Conservation (phyloP, 2,329 filamentous ascomycete species). For the Aspergillus quadrilineatus region DNA sequence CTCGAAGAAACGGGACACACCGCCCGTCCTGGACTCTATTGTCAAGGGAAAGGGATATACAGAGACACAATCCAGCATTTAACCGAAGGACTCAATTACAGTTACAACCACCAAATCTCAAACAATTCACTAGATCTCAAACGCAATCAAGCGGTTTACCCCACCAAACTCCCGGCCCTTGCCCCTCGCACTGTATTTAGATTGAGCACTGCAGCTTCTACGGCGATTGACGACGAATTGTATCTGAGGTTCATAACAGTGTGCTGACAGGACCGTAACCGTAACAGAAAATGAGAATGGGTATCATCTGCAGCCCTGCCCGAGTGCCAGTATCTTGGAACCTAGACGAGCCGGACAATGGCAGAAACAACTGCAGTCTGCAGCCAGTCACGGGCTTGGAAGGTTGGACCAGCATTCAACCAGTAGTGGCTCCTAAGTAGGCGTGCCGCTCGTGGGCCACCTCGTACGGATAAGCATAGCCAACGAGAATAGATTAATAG, state of each 20-base stretch:
- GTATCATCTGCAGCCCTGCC: neutral
- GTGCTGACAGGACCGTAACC: neutral
- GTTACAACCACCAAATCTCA: neutral
- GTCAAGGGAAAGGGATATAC: neutral
- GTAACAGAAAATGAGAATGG: neutral
- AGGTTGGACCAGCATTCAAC: neutral
- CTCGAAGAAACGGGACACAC: neutral
- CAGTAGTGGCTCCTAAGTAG: neutral
- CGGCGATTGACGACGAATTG: neutral
- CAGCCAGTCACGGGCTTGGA: neutral
- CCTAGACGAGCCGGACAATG: neutral
- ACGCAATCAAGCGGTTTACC: slow-evolving; percentile 1
- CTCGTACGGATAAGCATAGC: neutral
- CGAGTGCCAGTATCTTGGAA: neutral
- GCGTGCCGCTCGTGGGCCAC: neutral
- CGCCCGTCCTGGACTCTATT: neutral
- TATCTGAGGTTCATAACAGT: too few relatives aligned
- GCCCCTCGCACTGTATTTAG: neutral
- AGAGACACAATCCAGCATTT: neutral
- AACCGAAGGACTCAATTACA: neutral
- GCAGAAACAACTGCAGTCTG: neutral
- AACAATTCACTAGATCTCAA: neutral
- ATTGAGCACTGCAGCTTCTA: neutral
- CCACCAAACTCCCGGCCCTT: neutral
- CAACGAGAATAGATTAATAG: neutral